A percentile compares a stretch with the other conserved stretches of the same genome.
phyloP scores from a whole-genome alignment of 148 eudicot species.

The Rhododendron henanense region DNA sequence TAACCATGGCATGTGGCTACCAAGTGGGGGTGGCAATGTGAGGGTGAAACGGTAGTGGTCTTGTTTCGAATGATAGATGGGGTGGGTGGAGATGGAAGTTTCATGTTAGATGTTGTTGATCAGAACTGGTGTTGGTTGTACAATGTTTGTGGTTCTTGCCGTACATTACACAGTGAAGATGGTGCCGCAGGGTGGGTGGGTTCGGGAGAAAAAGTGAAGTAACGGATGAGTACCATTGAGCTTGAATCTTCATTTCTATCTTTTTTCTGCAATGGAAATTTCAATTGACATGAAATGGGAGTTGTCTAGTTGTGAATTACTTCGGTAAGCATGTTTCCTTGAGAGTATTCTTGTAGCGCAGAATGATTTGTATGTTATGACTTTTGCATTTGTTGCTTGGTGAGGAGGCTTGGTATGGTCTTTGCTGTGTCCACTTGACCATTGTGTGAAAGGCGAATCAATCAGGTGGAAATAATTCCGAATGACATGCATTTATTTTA shows the following conservation, averaged over 20 bases:
- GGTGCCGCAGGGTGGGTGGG: background rate
- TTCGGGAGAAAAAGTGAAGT: background rate
- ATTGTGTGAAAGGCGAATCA: background rate
- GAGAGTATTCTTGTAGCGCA: background rate
- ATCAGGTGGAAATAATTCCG: background rate
- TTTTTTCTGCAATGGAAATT: background rate
- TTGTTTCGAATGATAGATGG: background rate
- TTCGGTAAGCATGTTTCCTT: background rate
- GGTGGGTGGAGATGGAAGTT: background rate
- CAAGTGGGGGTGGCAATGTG: background rate
- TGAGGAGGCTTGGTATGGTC: background rate
- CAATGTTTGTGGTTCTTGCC: background rate
- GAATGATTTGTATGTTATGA: background rate
- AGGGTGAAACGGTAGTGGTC: background rate
- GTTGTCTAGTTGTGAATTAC: background rate
- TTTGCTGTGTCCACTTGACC: background rate
- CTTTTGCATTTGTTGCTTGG: background rate
- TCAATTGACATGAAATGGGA: background rate
- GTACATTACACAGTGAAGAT: background rate
- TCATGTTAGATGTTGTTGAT: background rate
- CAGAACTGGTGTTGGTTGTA: background rate
- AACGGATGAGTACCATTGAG: background rate
- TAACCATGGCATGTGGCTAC: background rate
- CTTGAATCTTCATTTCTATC: background rate
- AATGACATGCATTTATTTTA: background rate